A percentile compares a stretch with the other conserved stretches of the same genome.
Conservation (phyloP, 345 rosid species). For the Syzygium aqueum region DNA sequence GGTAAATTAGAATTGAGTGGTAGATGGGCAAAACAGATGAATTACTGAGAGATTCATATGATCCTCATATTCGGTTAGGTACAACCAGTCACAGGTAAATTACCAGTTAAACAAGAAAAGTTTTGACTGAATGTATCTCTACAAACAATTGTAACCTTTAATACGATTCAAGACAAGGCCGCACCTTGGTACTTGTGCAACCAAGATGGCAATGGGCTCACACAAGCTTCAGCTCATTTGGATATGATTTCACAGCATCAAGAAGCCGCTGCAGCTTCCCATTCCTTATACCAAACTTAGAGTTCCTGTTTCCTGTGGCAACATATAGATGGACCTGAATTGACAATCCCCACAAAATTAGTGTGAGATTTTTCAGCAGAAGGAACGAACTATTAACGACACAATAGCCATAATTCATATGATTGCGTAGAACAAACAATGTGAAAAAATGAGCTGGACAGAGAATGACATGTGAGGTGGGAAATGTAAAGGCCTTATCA, state of each 20-base stretch:
- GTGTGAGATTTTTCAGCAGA: background rate
- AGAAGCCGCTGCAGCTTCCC: constrained; percentile 98
- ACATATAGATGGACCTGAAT: constrained; percentile 95
- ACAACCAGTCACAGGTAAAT: background rate
- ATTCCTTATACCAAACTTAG: constrained; percentile 97
- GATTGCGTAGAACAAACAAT: background rate
- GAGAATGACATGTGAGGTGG: background rate
- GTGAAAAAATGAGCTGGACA: background rate
- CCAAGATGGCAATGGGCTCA: constrained; percentile 99
- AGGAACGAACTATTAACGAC: background rate
- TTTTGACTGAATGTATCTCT: no score
- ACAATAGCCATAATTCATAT: background rate
- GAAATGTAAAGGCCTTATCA: background rate
- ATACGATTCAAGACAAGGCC: background rate
- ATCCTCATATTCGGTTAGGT: background rate
- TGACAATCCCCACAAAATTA: background rate
- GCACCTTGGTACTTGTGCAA: constrained; percentile 92
- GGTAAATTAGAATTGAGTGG: background rate
- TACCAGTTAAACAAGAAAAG: background rate
- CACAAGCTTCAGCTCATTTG: constrained; percentile 82
- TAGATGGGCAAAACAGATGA: background rate
- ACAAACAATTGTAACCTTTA: background rate
- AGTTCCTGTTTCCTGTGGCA: constrained; percentile 94
- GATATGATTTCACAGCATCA: constrained; percentile 85
- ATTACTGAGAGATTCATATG: background rate